Conservation (phyloP, 2,329 filamentous ascomycete species). For the Calonectria multiphialidica region DNA sequence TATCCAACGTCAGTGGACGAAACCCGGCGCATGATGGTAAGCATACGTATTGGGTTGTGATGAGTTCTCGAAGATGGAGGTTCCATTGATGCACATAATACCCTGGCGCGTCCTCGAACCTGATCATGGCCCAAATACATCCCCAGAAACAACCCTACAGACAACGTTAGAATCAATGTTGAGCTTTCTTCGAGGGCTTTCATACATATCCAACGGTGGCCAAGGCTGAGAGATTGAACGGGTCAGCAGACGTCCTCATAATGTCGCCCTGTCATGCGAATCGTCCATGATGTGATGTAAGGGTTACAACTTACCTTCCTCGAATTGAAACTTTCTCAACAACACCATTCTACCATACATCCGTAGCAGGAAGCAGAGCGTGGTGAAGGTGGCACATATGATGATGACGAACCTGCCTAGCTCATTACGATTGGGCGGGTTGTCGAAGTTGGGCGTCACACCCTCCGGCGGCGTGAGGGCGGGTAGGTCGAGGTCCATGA, state of each 20-base stretch:
- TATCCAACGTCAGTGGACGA: background rate
- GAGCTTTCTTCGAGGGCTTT: background rate
- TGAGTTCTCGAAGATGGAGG: background rate
- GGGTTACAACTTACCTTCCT: background rate
- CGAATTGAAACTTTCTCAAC: background rate
- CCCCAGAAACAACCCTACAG: background rate
- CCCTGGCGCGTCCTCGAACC: background rate
- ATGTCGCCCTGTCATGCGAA: background rate
- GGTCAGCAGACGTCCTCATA: background rate
- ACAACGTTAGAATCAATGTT: background rate
- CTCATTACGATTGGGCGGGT: background rate
- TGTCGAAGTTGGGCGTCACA: background rate
- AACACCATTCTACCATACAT: background rate
- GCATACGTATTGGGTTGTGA: background rate
- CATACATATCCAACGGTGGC: background rate
- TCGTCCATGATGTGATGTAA: background rate
- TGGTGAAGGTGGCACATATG: background rate
- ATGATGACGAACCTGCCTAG: background rate
- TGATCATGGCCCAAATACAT: background rate
- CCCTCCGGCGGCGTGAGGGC: background rate
- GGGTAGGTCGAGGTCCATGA: background rate
- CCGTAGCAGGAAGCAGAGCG: background rate
- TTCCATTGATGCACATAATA: background rate
- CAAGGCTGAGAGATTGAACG: background rate
- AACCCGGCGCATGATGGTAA: fast-evolving